Base-by-base conservation (phyloP, 148 eudicot genomes). In the Euryodendron excelsum region DNA sequence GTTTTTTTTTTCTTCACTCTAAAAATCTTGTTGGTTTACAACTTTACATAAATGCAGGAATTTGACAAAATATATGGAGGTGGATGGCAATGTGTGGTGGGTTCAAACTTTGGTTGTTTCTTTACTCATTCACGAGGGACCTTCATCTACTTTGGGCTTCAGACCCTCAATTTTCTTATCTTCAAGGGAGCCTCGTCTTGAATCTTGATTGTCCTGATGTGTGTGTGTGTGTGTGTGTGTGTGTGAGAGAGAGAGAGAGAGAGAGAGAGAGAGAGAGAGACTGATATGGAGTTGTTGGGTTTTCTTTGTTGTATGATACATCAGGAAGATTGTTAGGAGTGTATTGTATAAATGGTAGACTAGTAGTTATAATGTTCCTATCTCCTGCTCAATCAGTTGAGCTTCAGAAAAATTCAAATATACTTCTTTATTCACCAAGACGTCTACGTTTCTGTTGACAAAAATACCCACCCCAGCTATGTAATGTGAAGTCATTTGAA, bases 21-120 rank as follows among this genome's bases (percentile, higher is more conserved):
- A n/a, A n/a, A n/a, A n/a, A n/a, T n/a, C n/a, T n/a, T n/a, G n/a
- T n/a, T n/a, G n/a, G n/a, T n/a, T n/a, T n/a, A n/a, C n/a, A n/a
- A n/a, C n/a, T 11, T 13, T 41, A 41, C 72, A 15, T 45, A 28
- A 11, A 48, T 62, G 75, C 79, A 93, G 98, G 98, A 89, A 73
- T 91, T 91, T 80, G 98, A 93, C 81, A 89, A 84, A 70, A 91
- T 69, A 78, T 90, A 91, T 88, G 98, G 90, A 83, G 85, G 84
- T 77, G 96, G 98, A 79, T 94, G 98, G 98, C 98, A 91, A 72
- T 91, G 98, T 86, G 96, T 93, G 82, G 96, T 93, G 85, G 98
- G 96, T 56, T 89, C 96, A 33, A 91, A 86, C 68, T 91, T 94
- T 80, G 98, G 96, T 11, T 89, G 94, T 81, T 94, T 82, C 82